Percentiles rank a stretch among this genome's conserved stretches.
Conservation (phyloP, 495 filamentous ascomycete species). For the Lophium mytilinum region DNA sequence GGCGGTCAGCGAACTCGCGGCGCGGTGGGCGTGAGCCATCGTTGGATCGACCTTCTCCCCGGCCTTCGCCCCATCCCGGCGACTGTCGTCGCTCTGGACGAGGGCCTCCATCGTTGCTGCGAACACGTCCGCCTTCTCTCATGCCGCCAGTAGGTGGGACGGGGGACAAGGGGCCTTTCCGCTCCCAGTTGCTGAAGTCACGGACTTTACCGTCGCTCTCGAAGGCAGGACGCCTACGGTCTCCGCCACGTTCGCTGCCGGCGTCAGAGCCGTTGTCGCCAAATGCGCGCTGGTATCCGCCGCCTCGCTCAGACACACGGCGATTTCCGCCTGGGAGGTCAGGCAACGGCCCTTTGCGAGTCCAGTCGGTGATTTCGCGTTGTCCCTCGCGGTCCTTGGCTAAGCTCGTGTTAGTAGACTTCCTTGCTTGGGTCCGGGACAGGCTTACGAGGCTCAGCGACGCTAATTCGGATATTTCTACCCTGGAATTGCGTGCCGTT, state of each 20-base stretch:
- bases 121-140: conserved; percentile 62
- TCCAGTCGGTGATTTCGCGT: conserved; percentile 72
- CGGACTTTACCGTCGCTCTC: conserved; percentile 73
- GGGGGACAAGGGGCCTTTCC: conserved; percentile 83
- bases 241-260: conserved; percentile 42
- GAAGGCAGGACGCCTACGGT: conserved; percentile 34
- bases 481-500: conserved; percentile 75
- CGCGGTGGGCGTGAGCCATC: conserved; percentile 77
- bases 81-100: conserved; percentile 55
- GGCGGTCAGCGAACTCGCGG: conserved; percentile 66
- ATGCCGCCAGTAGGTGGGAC: conserved; percentile 47
- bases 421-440: not conserved
- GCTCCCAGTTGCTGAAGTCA: conserved; percentile 90
- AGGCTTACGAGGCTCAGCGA: conserved; percentile 74
- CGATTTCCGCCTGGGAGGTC: conserved; percentile 48
- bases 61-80: conserved; percentile 82
- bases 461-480: conserved; percentile 76
- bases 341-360: conserved; percentile 80
- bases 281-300: conserved; percentile 31
- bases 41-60: conserved; percentile 65
- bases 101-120: conserved; percentile 54
- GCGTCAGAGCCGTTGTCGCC: conserved; percentile 36
- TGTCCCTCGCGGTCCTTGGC: conserved; percentile 65
- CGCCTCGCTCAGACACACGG: conserved; percentile 40
- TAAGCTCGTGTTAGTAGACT: conserved; percentile 37